Evolutionary conservation across 352 stramenopile species (phyloP), one percentile per base, ranked within the genome.

Genomic region (Aphanomyces astaci): DNA sequence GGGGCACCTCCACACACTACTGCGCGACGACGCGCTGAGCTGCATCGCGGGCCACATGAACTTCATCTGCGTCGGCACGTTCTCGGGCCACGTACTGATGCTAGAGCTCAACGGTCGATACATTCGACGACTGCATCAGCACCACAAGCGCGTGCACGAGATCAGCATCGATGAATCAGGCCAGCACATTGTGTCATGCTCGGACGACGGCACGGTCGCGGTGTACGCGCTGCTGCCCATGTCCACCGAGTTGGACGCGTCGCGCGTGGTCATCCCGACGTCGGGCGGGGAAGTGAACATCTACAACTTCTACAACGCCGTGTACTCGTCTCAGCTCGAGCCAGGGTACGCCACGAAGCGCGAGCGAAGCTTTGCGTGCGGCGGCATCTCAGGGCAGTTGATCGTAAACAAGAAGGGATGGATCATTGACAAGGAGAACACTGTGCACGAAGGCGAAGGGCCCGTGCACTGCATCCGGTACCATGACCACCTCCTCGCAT

Each of bases 101-200:
- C 64, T 94, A 43, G 82, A 91, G 56, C 75, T 94, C 22, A 78
- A 92, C 63, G 86, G 86, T 2, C 73, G 71, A 22, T 92, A 92
- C 72, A 86, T 94, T 62, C 83, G 84, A 5, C 82, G 83, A 0
- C 74, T 94, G 52, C 86, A 94, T 60, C 83, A 94, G 65, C 86
- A 94, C 73, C 91, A 91, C 75, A 94, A 94, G 72, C 92, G 92
- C 60, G 86, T 94, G 11, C 90, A 94, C 70, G 77, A 90, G 63
- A 82, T 94, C 55, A 88, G 78, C 64, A 89, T 94, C 48, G 86
- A 94, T 63, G 86, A 94, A 66, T 91, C 83, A 0, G 86, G 86
- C 0, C 82, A 85, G 77, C 89, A 84, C 65, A 94, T 94, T 46
- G 86, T 84, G 1, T 94, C 86, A 11, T 92, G 86, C 70, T 94